Base-by-base conservation (phyloP, 345 rosid genomes). In the Sonneratia caseolaris region DNA sequence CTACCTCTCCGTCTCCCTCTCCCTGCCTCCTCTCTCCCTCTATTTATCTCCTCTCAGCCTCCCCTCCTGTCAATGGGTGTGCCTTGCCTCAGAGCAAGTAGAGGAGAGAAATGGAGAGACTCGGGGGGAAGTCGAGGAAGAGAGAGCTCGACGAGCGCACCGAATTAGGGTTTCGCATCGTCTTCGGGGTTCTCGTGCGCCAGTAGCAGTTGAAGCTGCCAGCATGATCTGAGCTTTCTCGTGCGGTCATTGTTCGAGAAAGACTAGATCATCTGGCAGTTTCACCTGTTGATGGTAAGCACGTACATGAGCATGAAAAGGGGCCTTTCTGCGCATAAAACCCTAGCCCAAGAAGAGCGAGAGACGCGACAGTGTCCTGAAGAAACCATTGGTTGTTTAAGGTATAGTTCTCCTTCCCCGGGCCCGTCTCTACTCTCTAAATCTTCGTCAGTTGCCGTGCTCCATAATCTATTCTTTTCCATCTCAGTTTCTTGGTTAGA, bases 181-280 rank as follows among this genome's bases (percentile, higher is more conserved):
- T 40, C 40, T 24, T 57, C 27, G 59, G 61, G 11, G 13, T 0
- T 24, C 19, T 59, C 83, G 64, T 83, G 87, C 81, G 71, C 81
- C 82, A 40, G 71, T 66, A 71, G 72, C 74, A 56, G 89, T 74
- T 88, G 86, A 88, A 86, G 90, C 93, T 88, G 93, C 93, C 93
- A 88, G 90, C 93, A 82, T 88, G 93, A 88, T 88, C 93, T 88
- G 75, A 79, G 45, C 76, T 79, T 74, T 79, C 32, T 76, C 35
- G 19, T 3, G 27, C 19, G 12, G 47, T 82, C 32, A 27, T 27
- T 27, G 32, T 47, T 57, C 22, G 84, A 81, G 75, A 79, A 66
- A 65, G 83, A 74, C 57, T 75, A 88, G 92, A 86, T 88, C 90
- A 84, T 88, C 68, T 76, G 86, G 85, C 90, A 81, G 90, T 74